Evolutionary conservation across 345 rosid genomes (phyloP).

Genomic region (Noccaea caerulescens): DNA sequence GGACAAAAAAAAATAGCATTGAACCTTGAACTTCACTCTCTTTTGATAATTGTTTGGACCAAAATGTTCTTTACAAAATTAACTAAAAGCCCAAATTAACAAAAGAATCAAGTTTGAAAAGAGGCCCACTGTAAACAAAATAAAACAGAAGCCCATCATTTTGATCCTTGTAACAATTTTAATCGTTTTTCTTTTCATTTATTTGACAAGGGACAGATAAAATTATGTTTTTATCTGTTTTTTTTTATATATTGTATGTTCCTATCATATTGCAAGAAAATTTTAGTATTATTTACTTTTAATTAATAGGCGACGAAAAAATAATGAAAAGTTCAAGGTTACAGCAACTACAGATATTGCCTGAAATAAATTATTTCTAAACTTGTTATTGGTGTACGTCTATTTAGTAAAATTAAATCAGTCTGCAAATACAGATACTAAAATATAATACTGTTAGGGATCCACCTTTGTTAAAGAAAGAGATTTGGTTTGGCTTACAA

Average conservation of each 20-base stretch:
- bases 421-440: slow-evolving; percentile 31
- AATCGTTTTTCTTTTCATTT: too few relatives aligned
- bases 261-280: too few relatives aligned
- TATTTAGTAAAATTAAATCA: not conserved
- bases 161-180: too few relatives aligned
- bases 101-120: not conserved
- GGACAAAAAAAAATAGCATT: not conserved
- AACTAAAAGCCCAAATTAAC: not conserved
- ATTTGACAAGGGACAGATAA: too few relatives aligned
- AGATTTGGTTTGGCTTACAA: slow-evolving; percentile 45
- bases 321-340: not conserved
- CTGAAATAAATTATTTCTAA: not conserved
- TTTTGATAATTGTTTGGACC: slow-evolving; percentile 6
- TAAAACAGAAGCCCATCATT: slow-evolving; percentile 4
- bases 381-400: not conserved
- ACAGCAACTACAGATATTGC: too few relatives aligned
- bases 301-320: not conserved
- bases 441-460: slow-evolving; percentile 1
- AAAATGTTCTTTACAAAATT: not conserved
- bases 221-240: too few relatives aligned
- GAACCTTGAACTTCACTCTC: not conserved
- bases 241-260: too few relatives aligned
- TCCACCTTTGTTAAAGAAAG: slow-evolving; percentile 37
- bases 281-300: not conserved
- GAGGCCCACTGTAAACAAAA: not conserved